phyloP scores from a whole-genome alignment of 805 yeast genomes.

The Yamadazyma akitaensis region DNA sequence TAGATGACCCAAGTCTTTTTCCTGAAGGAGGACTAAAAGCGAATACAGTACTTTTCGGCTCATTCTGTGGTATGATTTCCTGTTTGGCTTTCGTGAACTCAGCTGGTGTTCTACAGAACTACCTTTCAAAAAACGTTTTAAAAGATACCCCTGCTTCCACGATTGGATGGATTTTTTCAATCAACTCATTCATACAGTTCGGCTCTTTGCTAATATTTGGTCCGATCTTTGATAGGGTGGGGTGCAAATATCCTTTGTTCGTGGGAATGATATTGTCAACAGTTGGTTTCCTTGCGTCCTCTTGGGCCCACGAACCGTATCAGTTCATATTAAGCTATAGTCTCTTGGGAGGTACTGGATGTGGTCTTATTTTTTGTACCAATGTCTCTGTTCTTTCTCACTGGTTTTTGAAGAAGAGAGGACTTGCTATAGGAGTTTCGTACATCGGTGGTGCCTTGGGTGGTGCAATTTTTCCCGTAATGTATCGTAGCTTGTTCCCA shows the following conservation, averaged over 20 bases:
- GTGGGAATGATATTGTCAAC: slow-evolving; percentile 18
- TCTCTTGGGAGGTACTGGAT: slow-evolving; percentile 23
- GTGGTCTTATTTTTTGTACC: slow-evolving; percentile 23
- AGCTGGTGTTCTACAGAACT: slow-evolving; percentile 23
- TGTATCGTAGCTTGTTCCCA: slow-evolving; percentile 23
- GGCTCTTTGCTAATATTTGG: slow-evolving; percentile 23
- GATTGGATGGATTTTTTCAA: slow-evolving; percentile 29
- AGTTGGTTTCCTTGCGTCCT: slow-evolving; percentile 21
- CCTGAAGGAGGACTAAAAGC: slow-evolving; percentile 28
- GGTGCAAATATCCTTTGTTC: slow-evolving; percentile 20
- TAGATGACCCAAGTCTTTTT: slow-evolving; percentile 23
- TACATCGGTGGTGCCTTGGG: slow-evolving; percentile 33
- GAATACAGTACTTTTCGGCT: slow-evolving; percentile 19
- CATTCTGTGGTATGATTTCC: slow-evolving; percentile 25
- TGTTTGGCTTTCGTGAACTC: slow-evolving; percentile 25
- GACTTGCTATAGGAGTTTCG: slow-evolving; percentile 25
- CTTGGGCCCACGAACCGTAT: slow-evolving; percentile 19
- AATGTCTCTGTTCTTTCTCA: slow-evolving; percentile 15
- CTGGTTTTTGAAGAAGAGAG: slow-evolving; percentile 17
- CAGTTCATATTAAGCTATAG: slow-evolving; percentile 26
- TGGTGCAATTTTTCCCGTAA: slow-evolving; percentile 27
- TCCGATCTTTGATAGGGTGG: slow-evolving; percentile 26
- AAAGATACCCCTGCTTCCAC: slow-evolving; percentile 14
- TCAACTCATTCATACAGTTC: slow-evolving; percentile 24
- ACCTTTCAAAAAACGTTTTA: slow-evolving; percentile 16